Evolutionary conservation across 345 rosid species (phyloP).

Genomic region (Dovyalis caffra): DNA sequence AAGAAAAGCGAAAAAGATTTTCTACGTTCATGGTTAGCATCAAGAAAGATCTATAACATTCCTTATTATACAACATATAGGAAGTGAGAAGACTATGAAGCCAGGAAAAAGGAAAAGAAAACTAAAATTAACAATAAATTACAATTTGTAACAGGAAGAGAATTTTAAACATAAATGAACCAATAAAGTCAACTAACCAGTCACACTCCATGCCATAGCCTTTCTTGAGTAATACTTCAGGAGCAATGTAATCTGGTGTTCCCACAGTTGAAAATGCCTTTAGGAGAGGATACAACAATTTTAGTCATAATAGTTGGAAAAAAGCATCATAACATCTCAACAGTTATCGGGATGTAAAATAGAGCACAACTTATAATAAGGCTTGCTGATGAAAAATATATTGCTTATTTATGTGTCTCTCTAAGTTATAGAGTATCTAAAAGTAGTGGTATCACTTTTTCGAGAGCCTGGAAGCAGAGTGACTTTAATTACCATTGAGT

Average conservation of each 20-base stretch:
- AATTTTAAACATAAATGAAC: background rate
- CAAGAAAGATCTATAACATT: constrained; percentile 3
- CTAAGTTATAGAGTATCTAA: background rate
- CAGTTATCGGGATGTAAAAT: background rate
- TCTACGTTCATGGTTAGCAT: background rate
- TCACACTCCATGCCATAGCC: constrained; percentile 99
- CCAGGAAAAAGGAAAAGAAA: background rate
- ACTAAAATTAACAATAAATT: background rate
- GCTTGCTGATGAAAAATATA: background rate
- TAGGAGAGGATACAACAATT: background rate
- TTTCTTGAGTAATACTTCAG: constrained; percentile 91
- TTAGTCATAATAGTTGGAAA: background rate
- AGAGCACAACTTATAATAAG: background rate
- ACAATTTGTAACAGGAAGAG: constrained; percentile 12
- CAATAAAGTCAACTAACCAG: constrained; percentile 58
- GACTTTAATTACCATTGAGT: background rate
- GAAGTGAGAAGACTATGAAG: background rate
- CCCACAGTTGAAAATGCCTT: constrained; percentile 99
- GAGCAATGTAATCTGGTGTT: constrained; percentile 96
- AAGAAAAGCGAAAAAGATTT: constrained; percentile 18
- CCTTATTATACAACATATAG: background rate
- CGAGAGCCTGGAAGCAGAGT: background rate
- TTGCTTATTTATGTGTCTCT: background rate
- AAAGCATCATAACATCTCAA: background rate
- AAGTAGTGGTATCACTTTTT: background rate